These are phyloP conservation scores for Boletus smithii DNA, from an alignment of 1,284 basidiomycete species.

Conservation along the genomic window DNA sequence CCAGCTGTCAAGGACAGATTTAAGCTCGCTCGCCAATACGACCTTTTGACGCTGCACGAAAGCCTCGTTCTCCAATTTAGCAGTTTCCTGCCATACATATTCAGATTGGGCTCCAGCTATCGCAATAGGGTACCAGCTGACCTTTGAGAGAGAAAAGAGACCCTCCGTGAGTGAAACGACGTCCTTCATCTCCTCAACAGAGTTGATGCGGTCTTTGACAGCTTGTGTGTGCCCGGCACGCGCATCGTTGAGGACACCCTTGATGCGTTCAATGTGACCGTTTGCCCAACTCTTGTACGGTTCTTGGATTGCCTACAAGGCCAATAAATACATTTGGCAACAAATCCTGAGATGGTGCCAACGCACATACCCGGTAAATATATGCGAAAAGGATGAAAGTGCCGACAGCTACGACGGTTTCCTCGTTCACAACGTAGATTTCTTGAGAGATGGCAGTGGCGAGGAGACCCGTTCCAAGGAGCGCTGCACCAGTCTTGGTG, in stretches of 20 bases:
- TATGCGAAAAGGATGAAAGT: constrained; percentile 86
- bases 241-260: constrained; percentile 77
- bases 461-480: constrained; percentile 86
- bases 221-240: constrained; percentile 90
- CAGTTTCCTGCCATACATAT: constrained; percentile 94
- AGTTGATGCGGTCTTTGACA: constrained; percentile 89
- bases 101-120: background rate
- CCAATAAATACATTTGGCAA: constrained; percentile 7
- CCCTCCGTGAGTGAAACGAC: constrained; percentile 87
- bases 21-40: constrained; percentile 85
- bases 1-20: constrained; percentile 96
- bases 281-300: constrained; percentile 96
- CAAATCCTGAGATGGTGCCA: background rate
- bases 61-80: constrained; percentile 84
- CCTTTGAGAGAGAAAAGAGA: constrained; percentile 92
- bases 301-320: constrained; percentile 44
- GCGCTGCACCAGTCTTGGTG: constrained; percentile 91
- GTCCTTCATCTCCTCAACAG: constrained; percentile 91
- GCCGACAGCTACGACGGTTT: constrained; percentile 80
- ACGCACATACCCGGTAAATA: constrained; percentile 70
- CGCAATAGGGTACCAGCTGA: constrained; percentile 29
- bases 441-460: constrained; percentile 97
- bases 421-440: constrained; percentile 97
- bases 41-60: constrained; percentile 92
- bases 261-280: constrained; percentile 81